Percentiles rank a stretch among this genome's conserved stretches.
Evolutionary conservation across 805 yeast genomes (phyloP).

Genomic region (Pichia californica): DNA sequence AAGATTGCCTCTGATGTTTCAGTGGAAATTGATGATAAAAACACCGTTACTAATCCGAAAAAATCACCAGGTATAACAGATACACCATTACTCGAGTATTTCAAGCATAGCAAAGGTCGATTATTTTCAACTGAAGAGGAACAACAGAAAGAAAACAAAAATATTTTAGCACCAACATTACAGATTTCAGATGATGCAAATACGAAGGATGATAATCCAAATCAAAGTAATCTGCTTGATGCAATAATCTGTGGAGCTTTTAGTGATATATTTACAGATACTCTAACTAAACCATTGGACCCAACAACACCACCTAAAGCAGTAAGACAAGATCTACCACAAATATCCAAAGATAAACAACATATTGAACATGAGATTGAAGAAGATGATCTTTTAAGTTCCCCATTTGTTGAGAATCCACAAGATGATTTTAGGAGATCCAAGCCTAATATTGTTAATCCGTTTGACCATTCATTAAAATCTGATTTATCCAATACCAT

Average conservation of each 20-base stretch:
- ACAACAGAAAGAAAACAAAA: slow-evolving; percentile 22
- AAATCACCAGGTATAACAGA: slow-evolving; percentile 16
- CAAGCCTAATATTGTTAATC: slow-evolving; percentile 20
- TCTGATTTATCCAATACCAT: slow-evolving; percentile 1
- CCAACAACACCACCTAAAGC: slow-evolving; percentile 26
- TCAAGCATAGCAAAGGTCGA: slow-evolving; percentile 4
- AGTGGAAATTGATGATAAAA: background rate
- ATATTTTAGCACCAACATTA: background rate
- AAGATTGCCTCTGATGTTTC: slow-evolving; percentile 26
- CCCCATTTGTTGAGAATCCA: slow-evolving; percentile 40
- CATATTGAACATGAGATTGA: background rate
- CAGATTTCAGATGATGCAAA: too few species aligned
- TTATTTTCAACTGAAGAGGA: slow-evolving; percentile 13
- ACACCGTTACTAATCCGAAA: background rate
- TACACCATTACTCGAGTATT: slow-evolving; percentile 11
- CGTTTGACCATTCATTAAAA: slow-evolving; percentile 40
- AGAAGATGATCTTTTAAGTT: slow-evolving; percentile 31
- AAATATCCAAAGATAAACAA: slow-evolving; percentile 2
- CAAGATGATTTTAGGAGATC: background rate
- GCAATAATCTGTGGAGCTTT: slow-evolving; percentile 17
- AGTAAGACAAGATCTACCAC: too few species aligned
- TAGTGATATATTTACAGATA: slow-evolving; percentile 43
- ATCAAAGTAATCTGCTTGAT: slow-evolving; percentile 8
- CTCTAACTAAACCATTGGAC: slow-evolving; percentile 28
- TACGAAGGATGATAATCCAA: background rate